Evolutionary conservation across 306 rosid genomes (phyloP).

Genomic region (Ochetophila trinervis): DNA sequence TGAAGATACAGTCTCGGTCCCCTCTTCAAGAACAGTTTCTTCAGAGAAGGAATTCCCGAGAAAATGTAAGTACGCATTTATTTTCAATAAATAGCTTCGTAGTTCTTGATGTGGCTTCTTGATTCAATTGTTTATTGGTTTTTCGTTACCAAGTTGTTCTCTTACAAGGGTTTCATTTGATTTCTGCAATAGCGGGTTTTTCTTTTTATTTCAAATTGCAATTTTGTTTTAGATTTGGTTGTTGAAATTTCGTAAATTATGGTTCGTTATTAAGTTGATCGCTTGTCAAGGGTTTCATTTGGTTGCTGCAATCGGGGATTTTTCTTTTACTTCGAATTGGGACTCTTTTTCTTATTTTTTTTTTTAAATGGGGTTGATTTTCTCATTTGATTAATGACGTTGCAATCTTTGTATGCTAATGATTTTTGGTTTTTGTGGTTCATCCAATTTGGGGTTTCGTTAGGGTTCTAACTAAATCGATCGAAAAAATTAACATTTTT

Average conservation of each 20-base stretch:
- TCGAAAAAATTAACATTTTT: no score
- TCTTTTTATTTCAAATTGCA: not conserved
- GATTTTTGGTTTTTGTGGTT: not conserved
- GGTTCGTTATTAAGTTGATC: not conserved
- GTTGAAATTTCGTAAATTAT: not conserved
- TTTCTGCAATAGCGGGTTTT: not conserved
- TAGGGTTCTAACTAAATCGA: not conserved
- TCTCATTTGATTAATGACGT: not conserved
- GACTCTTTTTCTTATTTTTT: not conserved
- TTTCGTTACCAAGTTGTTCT: not conserved
- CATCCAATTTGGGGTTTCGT: no score
- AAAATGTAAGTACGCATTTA: constrained; percentile 22
- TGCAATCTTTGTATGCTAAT: no score
- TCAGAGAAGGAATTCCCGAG: constrained; percentile 30
- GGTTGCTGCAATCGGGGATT: not conserved
- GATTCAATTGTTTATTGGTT: not conserved
- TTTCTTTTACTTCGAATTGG: not conserved
- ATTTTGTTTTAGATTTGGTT: not conserved
- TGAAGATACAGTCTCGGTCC: constrained; percentile 27
- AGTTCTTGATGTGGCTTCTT: not conserved
- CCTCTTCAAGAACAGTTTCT: constrained; percentile 36
- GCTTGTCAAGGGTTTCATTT: not conserved
- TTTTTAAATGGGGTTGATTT: not conserved
- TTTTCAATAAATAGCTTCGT: not conserved
- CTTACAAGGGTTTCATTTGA: not conserved